These are phyloP conservation scores for Calonectria crousiana DNA, from an alignment of 2,329 filamentous ascomycete species.

Conservation along the genomic window DNA sequence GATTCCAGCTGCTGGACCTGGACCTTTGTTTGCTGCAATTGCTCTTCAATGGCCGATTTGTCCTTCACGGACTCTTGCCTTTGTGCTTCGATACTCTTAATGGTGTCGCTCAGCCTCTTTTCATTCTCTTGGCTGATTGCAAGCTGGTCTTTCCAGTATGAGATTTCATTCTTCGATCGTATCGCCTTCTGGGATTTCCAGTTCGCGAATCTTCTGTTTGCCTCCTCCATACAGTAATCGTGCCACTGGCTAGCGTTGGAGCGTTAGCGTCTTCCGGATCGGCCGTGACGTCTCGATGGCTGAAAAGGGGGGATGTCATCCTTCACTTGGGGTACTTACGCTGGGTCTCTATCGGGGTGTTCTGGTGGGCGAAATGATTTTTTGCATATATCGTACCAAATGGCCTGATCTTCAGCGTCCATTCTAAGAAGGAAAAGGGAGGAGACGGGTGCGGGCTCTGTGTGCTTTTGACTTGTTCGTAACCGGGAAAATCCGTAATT, in stretches of 20 bases:
- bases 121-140: neutral
- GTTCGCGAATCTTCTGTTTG: neutral
- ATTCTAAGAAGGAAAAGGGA: neutral
- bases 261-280: neutral
- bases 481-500: neutral
- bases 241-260: neutral
- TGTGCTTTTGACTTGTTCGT: neutral
- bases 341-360: neutral
- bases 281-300: neutral
- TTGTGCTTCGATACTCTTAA: neutral
- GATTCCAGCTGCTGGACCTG: neutral
- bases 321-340: neutral
- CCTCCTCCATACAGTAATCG: neutral
- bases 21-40: neutral
- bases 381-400: slow-evolving; percentile 4
- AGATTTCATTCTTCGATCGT: neutral
- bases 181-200: slow-evolving; percentile 5
- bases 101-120: neutral
- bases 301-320: neutral
- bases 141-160: neutral
- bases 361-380: neutral
- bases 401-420: slow-evolving; percentile 3
- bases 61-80: neutral
- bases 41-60: neutral
- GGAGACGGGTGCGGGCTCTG: neutral